Evolutionary conservation across 23 red algal genomes (phyloP), one percentile per base, ranked within the genome.

Genomic region (Gracilaria vermiculophylla): DNA sequence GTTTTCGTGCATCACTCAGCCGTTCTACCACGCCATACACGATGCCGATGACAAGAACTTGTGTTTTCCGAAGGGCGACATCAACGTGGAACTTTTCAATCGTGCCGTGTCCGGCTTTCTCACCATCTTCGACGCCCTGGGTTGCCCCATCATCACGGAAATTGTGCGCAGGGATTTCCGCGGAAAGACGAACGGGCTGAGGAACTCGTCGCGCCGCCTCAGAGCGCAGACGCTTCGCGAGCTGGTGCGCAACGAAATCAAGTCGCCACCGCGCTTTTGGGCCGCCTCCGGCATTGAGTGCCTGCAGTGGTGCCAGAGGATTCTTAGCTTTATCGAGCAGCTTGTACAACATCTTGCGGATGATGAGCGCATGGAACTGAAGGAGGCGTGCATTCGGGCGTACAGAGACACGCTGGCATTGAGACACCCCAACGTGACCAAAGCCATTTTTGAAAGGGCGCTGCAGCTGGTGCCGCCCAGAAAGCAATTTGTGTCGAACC

Each of bases 91-190:
- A 10, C 29, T 62, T 5, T 85, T 69, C 43, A 69, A 51, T 27
- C 41, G 19, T 24, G 80, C 80, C 61, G n/a, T 85, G 1, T 53
- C 61, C 14, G 80, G 58, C 42, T 85, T 85, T 69, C 64, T 85
- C 61, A 70, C 53, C 64, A 85, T 85, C 41, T 85, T 85, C 27
- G 80, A 85, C 33, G 80, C 80, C 9, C 47, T 85, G 61, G 80
- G 80, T 3, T 85, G 53, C 14, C 60, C 60, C 41, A 71, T 85
- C 41, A 85, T 85, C 23, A 85, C 80, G 4, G 80, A 85, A 20
- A 85, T 85, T 39, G 80, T 85, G 35, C 60, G 80, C n/a, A 44
- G 58, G 21, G 80, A 85, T 67, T 85, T 85, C 51, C 80, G 80
- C 8, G 53, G 58, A 21, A 85, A 85, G 80, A 85, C 58, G 2